These are phyloP conservation scores for Backusella circina DNA, from an alignment of 192 early-diverging fungal genomes.

Conservation along the genomic window DNA sequence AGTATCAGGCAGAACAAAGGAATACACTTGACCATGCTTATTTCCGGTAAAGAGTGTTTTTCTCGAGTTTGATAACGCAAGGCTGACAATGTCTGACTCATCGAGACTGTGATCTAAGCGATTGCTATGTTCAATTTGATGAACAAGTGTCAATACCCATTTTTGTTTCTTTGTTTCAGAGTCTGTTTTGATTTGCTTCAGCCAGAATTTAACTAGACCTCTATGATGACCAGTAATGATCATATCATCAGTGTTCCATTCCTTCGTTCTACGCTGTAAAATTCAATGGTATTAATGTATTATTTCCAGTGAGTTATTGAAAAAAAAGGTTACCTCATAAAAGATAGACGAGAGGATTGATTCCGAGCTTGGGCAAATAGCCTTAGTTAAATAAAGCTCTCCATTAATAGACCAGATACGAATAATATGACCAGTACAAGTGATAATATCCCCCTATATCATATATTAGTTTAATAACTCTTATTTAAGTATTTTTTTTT, in stretches of 20 bases:
- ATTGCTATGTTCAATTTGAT: conserved; percentile 38
- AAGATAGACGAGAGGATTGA: conserved; percentile 49
- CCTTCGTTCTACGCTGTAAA: conserved; percentile 21
- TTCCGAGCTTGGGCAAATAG: conserved; percentile 41
- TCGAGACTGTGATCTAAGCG: conserved; percentile 27
- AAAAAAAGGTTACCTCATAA: conserved; percentile 36
- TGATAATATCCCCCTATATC: conserved; percentile 54
- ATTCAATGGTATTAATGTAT: background rate
- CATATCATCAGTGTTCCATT: conserved; percentile 43
- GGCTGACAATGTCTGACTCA: conserved; percentile 34
- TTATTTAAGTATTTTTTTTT: background rate
- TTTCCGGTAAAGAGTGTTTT: conserved; percentile 47
- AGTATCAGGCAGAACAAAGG: conserved; percentile 50
- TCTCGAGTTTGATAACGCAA: conserved; percentile 11
- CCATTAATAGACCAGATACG: conserved; percentile 62
- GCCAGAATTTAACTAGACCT: conserved; percentile 43
- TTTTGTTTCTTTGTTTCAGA: conserved; percentile 19
- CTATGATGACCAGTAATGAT: conserved; percentile 57
- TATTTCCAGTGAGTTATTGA: background rate
- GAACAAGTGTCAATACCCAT: conserved; percentile 33
- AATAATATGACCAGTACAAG: conserved; percentile 49
- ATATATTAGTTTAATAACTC: background rate
- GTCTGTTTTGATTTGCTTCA: conserved; percentile 5
- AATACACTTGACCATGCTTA: conserved; percentile 39
- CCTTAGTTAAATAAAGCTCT: conserved; percentile 50